phyloP scores from a whole-genome alignment of 2,329 filamentous ascomycete genomes.

The Grosmannia huntii region DNA sequence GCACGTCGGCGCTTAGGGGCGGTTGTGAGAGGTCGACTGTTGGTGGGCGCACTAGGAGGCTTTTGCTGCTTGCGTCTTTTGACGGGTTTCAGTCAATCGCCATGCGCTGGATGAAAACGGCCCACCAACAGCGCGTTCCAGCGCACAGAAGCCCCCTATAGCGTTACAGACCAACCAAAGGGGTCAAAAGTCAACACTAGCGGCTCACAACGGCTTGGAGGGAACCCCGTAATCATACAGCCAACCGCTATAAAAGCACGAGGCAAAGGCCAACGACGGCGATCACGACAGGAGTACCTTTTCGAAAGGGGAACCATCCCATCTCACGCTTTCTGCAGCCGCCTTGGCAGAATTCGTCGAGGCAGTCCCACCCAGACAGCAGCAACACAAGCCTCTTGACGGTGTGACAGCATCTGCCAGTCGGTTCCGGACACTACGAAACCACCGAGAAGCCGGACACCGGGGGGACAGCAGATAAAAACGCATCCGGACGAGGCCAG shows the following conservation, averaged over 20 bases:
- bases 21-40: neutral
- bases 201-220: neutral
- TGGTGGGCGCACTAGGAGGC: neutral
- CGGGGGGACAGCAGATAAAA: neutral
- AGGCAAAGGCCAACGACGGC: neutral
- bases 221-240: neutral
- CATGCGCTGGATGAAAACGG: slow-evolving; percentile 5
- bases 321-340: neutral
- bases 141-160: too few relatives aligned
- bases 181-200: neutral
- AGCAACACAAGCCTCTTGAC: neutral
- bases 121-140: slow-evolving; percentile 1
- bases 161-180: neutral
- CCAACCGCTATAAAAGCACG: neutral
- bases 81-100: neutral
- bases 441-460: neutral
- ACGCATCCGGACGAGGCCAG: neutral
- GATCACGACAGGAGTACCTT: neutral
- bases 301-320: neutral
- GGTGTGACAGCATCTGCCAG: neutral
- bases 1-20: neutral
- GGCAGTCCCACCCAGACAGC: neutral
- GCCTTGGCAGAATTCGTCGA: neutral
- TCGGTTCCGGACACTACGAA: neutral
- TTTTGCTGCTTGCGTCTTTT: neutral